Evolutionary conservation across 2,329 filamentous ascomycete genomes (phyloP).

Genomic region (Cryphonectria parasitica): DNA sequence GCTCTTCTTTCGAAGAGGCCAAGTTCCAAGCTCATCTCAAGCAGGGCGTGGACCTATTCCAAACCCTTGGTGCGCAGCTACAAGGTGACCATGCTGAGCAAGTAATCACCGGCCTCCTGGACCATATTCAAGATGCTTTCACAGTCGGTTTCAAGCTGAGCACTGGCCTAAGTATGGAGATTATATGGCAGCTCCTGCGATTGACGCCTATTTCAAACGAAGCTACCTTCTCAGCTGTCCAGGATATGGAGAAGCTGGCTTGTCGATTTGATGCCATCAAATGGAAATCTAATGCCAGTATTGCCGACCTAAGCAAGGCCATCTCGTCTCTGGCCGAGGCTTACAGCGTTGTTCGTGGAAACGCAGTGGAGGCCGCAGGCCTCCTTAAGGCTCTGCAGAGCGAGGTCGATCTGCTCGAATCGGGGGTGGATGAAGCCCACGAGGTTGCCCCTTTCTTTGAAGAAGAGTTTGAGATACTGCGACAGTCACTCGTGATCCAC

Average conservation of each 20-base stretch:
- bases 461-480: conserved; percentile 59
- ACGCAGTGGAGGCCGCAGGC: conserved; percentile 45
- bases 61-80: conserved; percentile 36
- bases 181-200: conserved; percentile 73
- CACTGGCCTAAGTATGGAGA: conserved; percentile 80
- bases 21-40: conserved; percentile 66
- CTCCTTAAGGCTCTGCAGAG: conserved; percentile 54
- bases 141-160: conserved; percentile 71
- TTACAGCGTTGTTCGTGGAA: conserved; percentile 58
- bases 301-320: conserved; percentile 56
- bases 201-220: conserved; percentile 60
- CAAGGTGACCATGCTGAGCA: conserved; percentile 38
- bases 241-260: conserved; percentile 60
- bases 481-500: conserved; percentile 55
- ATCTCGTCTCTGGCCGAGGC: conserved; percentile 59
- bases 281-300: conserved; percentile 59
- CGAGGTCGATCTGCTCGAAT: conserved; percentile 58
- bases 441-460: conserved; percentile 55
- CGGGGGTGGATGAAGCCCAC: conserved; percentile 45
- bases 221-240: conserved; percentile 49
- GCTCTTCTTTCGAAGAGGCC: conserved; percentile 60
- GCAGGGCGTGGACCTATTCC: conserved; percentile 51
- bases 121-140: conserved; percentile 60
- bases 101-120: conserved; percentile 46
- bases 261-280: conserved; percentile 63